phyloP scores from a whole-genome alignment of 306 rosid genomes.

The Cucurbita pepo region DNA sequence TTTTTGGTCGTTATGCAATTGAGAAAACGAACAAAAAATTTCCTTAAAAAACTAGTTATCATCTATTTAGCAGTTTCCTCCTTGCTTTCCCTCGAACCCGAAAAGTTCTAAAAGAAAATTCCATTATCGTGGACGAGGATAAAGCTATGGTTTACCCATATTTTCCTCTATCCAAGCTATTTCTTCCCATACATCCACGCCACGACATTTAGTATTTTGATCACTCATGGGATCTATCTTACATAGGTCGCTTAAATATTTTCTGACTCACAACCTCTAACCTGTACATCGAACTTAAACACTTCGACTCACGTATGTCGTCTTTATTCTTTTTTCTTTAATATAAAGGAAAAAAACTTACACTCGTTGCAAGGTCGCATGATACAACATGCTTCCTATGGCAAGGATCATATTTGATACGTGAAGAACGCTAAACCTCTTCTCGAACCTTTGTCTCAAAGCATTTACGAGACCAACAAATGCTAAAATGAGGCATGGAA shows the following conservation, averaged over 20 bases:
- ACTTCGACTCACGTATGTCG: not conserved
- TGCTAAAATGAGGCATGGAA: conserved; percentile 78
- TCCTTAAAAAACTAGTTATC: not conserved
- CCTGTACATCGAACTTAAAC: too few relatives aligned
- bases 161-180: not conserved
- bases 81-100: not conserved
- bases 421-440: conserved; percentile 82
- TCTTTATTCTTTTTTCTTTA: not conserved
- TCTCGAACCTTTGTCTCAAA: conserved; percentile 84
- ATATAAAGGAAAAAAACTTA: conserved; percentile 15
- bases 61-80: not conserved
- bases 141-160: not conserved
- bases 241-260: not conserved
- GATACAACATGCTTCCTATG: conserved; percentile 83
- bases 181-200: not conserved
- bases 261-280: not conserved
- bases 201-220: not conserved
- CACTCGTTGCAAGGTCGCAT: conserved; percentile 74
- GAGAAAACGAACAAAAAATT: not conserved
- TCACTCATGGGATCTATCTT: not conserved
- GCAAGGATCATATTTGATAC: conserved; percentile 80
- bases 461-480: conserved; percentile 81
- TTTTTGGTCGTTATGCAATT: not conserved
- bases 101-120: not conserved
- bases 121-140: not conserved